These are phyloP conservation scores for Lizonia empirigonia DNA, from an alignment of 2,329 filamentous ascomycete species.

Conservation along the genomic window DNA sequence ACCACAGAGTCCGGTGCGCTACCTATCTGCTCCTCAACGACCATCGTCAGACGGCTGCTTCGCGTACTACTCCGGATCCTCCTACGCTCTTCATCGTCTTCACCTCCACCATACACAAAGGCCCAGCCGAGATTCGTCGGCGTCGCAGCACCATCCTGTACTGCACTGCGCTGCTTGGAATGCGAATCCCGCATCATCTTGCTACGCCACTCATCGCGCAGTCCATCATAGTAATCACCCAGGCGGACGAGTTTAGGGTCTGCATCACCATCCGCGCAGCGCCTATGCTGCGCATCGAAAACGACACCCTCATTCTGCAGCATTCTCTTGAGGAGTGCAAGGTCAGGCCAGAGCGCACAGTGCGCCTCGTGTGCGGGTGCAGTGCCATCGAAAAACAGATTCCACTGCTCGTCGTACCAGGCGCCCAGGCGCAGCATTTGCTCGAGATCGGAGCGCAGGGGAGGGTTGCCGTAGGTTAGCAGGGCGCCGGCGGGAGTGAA, in stretches of 20 bases:
- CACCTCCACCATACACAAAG: not conserved
- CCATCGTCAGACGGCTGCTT: not conserved
- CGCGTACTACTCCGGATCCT: not conserved
- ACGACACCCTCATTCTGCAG: constrained; percentile 16
- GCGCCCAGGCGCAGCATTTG: constrained; percentile 16
- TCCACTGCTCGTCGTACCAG: constrained; percentile 18
- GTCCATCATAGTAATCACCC: not conserved
- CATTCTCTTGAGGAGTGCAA: constrained; percentile 9
- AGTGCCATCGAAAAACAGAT: constrained; percentile 1
- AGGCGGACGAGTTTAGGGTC: constrained; percentile 3
- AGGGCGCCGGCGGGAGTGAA: constrained; percentile 15
- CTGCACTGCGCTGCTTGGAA: not conserved
- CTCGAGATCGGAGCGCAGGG: constrained; percentile 4
- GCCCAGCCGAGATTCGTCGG: not conserved
- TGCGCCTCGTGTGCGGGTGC: not conserved
- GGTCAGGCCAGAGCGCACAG: not conserved
- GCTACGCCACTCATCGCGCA: not conserved
- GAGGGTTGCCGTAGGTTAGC: constrained; percentile 15
- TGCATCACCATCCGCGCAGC: not conserved
- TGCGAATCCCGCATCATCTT: not conserved
- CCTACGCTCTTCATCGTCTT: not conserved
- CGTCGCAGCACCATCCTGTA: not conserved
- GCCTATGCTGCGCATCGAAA: constrained; percentile 10
- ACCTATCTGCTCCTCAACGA: not conserved
- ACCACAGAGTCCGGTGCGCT: not conserved